phyloP scores from a whole-genome alignment of 2,329 filamentous ascomycete species.

The Fusarium hainanense region DNA sequence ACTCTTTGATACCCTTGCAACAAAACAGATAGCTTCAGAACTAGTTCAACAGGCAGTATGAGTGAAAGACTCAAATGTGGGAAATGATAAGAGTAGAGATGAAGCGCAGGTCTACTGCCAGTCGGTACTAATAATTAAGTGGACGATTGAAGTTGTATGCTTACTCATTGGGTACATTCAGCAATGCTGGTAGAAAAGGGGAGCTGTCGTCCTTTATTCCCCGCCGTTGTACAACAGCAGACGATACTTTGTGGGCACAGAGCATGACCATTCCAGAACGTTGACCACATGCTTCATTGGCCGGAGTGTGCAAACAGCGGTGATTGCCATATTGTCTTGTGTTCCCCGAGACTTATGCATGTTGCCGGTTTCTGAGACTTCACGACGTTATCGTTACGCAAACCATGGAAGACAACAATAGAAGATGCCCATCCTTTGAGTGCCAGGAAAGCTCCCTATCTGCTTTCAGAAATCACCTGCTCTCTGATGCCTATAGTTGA shows the following conservation, averaged over 20 bases:
- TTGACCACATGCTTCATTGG: not conserved
- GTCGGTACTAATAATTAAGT: fast-evolving
- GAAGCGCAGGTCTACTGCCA: not conserved
- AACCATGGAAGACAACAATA: not conserved
- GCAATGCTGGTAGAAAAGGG: not conserved
- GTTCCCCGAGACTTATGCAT: not conserved
- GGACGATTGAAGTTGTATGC: not conserved
- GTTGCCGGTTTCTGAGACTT: not conserved
- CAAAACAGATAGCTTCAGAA: not conserved
- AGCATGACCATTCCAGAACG: not conserved
- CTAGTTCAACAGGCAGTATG: fast-evolving
- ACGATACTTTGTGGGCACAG: not conserved
- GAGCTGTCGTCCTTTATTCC: not conserved
- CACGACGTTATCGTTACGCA: not conserved
- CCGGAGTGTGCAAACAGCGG: not conserved
- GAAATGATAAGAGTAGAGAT: not conserved
- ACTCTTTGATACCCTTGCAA: not conserved
- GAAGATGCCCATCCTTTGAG: fast-evolving
- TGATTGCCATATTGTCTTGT: no score
- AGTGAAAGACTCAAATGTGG: not conserved
- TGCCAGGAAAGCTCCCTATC: fast-evolving
- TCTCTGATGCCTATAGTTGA: not conserved
- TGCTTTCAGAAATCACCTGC: fast-evolving
- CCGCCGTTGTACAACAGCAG: not conserved
- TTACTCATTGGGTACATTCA: not conserved